Base-by-base conservation (phyloP, 352 stramenopile genomes). In the Globisporangium acanthophoron region DNA sequence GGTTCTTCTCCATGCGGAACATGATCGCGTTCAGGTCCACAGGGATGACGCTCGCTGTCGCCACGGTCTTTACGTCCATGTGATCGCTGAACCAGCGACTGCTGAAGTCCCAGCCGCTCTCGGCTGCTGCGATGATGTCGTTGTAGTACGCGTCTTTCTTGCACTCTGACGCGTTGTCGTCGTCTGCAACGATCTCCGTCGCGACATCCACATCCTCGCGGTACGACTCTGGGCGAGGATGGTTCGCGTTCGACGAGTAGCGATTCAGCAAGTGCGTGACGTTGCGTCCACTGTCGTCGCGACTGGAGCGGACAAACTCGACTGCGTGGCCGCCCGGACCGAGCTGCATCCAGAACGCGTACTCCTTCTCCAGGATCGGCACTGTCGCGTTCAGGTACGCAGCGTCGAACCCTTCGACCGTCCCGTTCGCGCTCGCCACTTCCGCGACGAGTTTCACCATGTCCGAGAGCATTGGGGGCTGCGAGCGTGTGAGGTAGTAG, bases 51-150 rank as follows among this genome's bases (percentile, higher is more conserved):
- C 63, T 73, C 35, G 74, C 70, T 18, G 85, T 94, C 31, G 69
- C 46, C 63, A 93, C 90, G 20, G 76, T 78, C 57, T 85, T 82
- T 67, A 93, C 85, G 40, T 88, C 83, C 4, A 62, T 49, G 1
- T 71, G 67, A 44, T 88, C 67, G 40, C 70, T 61, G 11, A 96
- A 56, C 88, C 88, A 97, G 21, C 88, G 81, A 53, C 82, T 94
- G 59, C 76, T 92, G 55, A 97, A 97, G 63, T 97, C 88, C 88
- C 88, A 97, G 1, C 88, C 88, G n/a, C 81, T 94, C 68, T 96
- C 88, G 7, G 88, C 83, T 15, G 81, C 88, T 20, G 80, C 78
- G 45, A 88, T 90, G 40, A 96, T 74, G 59, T 93, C 79, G 48
- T 85, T 87, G 68, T 92, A 96, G 61, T 90, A 92, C 49, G 71